Percentiles rank a stretch among this genome's conserved stretches.
Conservation (phyloP, 2,329 filamentous ascomycete species). For the Aspergillus sclerotialis region DNA sequence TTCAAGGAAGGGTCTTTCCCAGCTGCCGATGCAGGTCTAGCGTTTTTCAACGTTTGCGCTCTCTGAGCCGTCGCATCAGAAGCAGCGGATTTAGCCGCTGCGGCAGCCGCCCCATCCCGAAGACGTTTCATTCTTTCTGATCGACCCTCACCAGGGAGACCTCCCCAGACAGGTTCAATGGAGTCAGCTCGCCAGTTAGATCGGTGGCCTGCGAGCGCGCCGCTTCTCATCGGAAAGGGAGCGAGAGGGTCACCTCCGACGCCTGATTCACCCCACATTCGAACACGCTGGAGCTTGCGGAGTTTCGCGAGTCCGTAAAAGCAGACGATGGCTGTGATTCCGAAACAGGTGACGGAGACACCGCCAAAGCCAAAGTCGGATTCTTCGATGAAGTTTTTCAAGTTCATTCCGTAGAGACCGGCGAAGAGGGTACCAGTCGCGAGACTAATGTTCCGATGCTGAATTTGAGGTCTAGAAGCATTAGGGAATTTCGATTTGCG, state of each 20-base stretch:
- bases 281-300: conserved; percentile 76
- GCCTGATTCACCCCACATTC: conserved; percentile 66
- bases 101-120: conserved; percentile 22
- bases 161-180: conserved; percentile 34
- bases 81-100: conserved; percentile 14
- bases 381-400: conserved; percentile 98
- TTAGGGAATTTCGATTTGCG: conserved; percentile 94
- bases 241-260: conserved; percentile 24
- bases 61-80: conserved; percentile 8
- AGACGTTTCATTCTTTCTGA: conserved; percentile 30
- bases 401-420: conserved; percentile 99
- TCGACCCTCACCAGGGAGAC: conserved; percentile 32
- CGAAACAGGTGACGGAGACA: conserved; percentile 63
- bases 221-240: conserved; percentile 18
- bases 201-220: conserved; percentile 17
- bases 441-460: conserved; percentile 88
- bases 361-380: conserved; percentile 76
- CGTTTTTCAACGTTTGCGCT: no score
- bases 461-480: conserved; percentile 95
- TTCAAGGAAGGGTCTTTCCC: no score
- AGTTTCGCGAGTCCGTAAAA: conserved; percentile 78
- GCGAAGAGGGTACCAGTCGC: conserved; percentile 92
- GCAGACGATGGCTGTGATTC: conserved; percentile 71
- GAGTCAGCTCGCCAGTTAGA: conserved; percentile 39
- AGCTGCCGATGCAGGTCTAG: no score